Evolutionary conservation across 257 asterid species (phyloP), one percentile per base, ranked within the genome.

Genomic region (Ilex aquifolium): DNA sequence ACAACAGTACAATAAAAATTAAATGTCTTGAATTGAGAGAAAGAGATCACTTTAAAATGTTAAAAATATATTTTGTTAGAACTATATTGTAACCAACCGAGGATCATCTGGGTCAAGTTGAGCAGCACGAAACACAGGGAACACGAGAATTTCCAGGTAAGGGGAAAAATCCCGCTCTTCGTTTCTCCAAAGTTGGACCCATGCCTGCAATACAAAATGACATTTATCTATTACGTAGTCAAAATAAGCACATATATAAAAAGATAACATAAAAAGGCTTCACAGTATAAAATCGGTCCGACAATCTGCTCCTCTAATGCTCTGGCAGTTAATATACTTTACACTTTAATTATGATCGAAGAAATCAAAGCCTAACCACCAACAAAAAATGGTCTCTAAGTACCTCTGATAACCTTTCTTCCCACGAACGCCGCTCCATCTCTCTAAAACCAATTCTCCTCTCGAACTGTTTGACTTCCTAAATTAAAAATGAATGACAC

Each of bases 171-270:
- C 97, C 78, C 85, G 95, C 58, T 96, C 96, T 78, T 87, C 68
- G 71, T 96, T 85, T 83, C 87, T 90, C 95, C 97, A 90, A 53
- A 90, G 93, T 63, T 96, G 78, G 65, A 96, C 96, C 97, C 97
- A 90, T 15, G 97, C 97, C 97, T 87, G 61, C 56, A 70, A 65
- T 39, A 71, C 39, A 15, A 55, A 63, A 73, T 58, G 17, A 36
- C 5, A 36, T 36, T 4, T 4, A 36, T 36, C 27, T 21, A 21
- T 21, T 21, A 21, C 1, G 27, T 21, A 21, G 27, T 21, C 1
- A 0, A 21, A 21, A 21, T 21, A 21, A 21, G 27, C 27, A 21
- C 27, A 21, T 21, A 21, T 21, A 21, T 21, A 21, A 21, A 21
- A 21, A 21, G 27, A 21, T 0, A 21, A 21, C 27, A 21, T 21